A percentile compares a stretch with the other conserved stretches of the same genome.
Conservation (phyloP, 306 rosid species). For the Cicer chorassanicum region DNA sequence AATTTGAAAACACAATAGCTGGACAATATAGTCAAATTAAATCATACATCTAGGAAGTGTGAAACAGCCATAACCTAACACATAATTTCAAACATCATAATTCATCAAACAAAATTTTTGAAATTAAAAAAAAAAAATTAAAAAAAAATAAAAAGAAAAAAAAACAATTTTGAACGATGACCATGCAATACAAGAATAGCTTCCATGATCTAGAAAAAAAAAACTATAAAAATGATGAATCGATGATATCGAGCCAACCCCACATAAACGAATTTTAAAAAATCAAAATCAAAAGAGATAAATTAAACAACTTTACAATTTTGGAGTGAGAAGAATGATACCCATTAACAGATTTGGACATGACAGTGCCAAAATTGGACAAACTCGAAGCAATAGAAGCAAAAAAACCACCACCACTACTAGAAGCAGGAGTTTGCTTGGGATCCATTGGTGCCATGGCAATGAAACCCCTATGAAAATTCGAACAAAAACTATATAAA, state of each 20-base stretch:
- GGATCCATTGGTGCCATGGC: slow-evolving; percentile 70
- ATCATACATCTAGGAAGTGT: slow-evolving; percentile 12
- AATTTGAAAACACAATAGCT: slow-evolving; percentile 17
- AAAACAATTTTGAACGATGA: slow-evolving; percentile 23
- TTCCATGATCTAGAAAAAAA: slow-evolving; percentile 15
- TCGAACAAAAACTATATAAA: slow-evolving; percentile 15
- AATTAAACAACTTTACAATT: slow-evolving; percentile 20
- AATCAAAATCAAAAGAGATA: neutral
- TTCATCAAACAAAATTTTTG: neutral
- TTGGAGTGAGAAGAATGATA: slow-evolving; percentile 36
- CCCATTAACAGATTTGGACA: slow-evolving; percentile 83
- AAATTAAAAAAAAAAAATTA: neutral
- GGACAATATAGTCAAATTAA: slow-evolving; percentile 16
- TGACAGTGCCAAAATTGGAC: slow-evolving; percentile 63
- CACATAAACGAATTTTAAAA: slow-evolving; percentile 27
- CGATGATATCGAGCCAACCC: slow-evolving; percentile 18
- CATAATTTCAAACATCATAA: slow-evolving; percentile 2
- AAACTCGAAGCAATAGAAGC: slow-evolving; percentile 72
- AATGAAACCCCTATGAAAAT: slow-evolving; percentile 40
- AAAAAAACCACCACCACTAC: slow-evolving; percentile 60
- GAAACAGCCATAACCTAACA: slow-evolving; percentile 34
- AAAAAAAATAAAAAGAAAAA: neutral
- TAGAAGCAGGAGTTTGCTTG: slow-evolving; percentile 53
- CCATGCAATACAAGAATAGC: slow-evolving; percentile 26
- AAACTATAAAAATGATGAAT: slow-evolving; percentile 15